Evolutionary conservation across 257 asterid species (phyloP).

Genomic region (Marsdenia floribunda): DNA sequence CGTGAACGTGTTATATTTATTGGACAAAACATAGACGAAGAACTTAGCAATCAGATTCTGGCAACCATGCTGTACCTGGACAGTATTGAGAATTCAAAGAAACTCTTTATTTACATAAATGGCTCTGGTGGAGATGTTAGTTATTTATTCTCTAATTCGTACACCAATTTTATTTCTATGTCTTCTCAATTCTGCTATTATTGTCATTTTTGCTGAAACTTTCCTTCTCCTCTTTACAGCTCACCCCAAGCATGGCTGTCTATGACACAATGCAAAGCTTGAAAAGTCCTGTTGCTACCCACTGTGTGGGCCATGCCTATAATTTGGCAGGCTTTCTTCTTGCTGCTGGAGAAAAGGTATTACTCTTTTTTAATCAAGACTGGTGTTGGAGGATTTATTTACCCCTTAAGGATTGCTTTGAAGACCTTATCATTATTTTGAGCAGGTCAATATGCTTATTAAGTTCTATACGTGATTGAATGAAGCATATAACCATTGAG

Average conservation of each 20-base stretch:
- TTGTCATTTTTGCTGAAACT: slow-evolving; percentile 2
- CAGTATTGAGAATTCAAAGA: slow-evolving; percentile 64
- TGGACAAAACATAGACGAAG: slow-evolving; percentile 76
- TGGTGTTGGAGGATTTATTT: neutral
- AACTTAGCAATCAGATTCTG: slow-evolving; percentile 80
- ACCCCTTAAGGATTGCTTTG: neutral
- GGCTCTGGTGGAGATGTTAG: slow-evolving; percentile 99
- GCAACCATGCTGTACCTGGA: slow-evolving; percentile 96
- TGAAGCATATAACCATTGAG: neutral
- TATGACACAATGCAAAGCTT: slow-evolving; percentile 96
- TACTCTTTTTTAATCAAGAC: slow-evolving; percentile 5
- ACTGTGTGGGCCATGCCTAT: slow-evolving; percentile 73
- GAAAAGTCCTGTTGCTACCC: slow-evolving; percentile 77
- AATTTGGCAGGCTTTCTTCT: slow-evolving; percentile 78
- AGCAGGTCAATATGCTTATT: neutral
- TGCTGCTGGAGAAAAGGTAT: slow-evolving; percentile 97
- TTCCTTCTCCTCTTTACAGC: slow-evolving; percentile 38
- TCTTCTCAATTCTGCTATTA: slow-evolving; percentile 5
- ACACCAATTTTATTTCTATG: neutral
- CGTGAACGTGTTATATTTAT: slow-evolving; percentile 86
- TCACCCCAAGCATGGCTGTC: slow-evolving; percentile 88
- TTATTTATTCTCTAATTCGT: slow-evolving; percentile 11
- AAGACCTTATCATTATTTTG: neutral
- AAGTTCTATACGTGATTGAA: neutral
- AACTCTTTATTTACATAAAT: slow-evolving; percentile 63